A percentile compares a stretch with the other conserved stretches of the same genome.
These are phyloP conservation scores for Camellia sinensis DNA, from an alignment of 148 eudicot genomes.

Conservation along the genomic window DNA sequence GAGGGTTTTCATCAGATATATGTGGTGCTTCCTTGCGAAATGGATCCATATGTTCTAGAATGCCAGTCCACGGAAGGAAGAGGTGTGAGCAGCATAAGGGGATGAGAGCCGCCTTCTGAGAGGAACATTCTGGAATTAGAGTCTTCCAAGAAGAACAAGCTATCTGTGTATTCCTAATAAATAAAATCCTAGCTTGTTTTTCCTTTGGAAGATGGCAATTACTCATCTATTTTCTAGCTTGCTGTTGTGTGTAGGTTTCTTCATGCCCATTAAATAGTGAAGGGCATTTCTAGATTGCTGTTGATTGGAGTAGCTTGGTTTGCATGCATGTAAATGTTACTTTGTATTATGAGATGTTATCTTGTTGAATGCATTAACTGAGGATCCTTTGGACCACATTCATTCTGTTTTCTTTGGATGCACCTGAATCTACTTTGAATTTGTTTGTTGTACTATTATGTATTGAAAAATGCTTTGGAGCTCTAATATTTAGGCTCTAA, in stretches of 20 bases:
- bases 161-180: not conserved
- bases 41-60: conserved; percentile 15
- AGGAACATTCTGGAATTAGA: not conserved
- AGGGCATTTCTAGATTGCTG: not conserved
- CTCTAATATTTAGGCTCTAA: too few relatives aligned
- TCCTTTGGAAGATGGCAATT: not conserved
- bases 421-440: too few relatives aligned
- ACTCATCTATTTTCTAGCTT: not conserved
- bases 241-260: not conserved
- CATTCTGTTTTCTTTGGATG: too few relatives aligned
- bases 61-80: conserved; percentile 18
- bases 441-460: too few relatives aligned
- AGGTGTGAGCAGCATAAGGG: conserved; percentile 27
- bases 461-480: too few relatives aligned
- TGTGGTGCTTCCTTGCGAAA: conserved; percentile 18
- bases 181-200: not conserved
- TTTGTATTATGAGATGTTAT: not conserved
- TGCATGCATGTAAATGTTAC: not conserved
- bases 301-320: not conserved
- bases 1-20: not conserved
- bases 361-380: not conserved
- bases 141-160: not conserved
- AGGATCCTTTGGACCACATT: too few relatives aligned
- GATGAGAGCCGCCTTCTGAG: conserved; percentile 13
- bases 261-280: not conserved